Evolutionary conservation across 352 stramenopile genomes (phyloP), one percentile per base, ranked within the genome.

Genomic region (Peronospora destructor): DNA sequence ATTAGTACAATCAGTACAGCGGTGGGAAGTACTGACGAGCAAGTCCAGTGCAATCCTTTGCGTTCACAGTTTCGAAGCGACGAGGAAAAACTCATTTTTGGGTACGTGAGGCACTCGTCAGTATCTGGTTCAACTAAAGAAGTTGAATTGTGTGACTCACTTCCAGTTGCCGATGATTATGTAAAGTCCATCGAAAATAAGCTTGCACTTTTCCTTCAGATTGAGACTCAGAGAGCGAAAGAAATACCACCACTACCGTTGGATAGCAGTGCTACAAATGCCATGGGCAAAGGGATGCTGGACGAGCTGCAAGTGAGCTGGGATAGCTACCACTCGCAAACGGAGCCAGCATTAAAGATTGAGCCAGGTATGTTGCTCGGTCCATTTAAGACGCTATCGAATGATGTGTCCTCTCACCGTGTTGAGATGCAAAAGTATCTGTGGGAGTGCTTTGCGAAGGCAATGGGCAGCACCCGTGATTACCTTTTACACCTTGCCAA

Each of bases 291-390:
- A 14, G 49, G 23, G 0, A 81, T 86, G 70, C 37, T 73, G n/a
- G 29, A 51, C 0, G 70, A 79, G n/a, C 35, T 86, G 0, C 43
- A 61, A 45, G 19, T 62, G 1, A 86, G 66, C 37, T 86, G 72
- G 75, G 16, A 54, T 1, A 49, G 45, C 3, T 66, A 73, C 17
- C 62, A 85, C 37, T 41, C 37, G 0, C 49, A 78, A 14, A 10
- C 39, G 5, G 14, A 68, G 6, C 4, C 21, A 1, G 17, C 40
- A 25, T 19, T 76, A 11, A 49, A 45, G 0, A 8, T 9, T 1
- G 17, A 36, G 0, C 42, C 50, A 4, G n/a, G 23, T 4, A 2
- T 6, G 9, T 30, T 74, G 6, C 8, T 56, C 4, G 2, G 10
- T 6, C 28, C 36, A 42, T 72, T 68, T 25, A 23, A 37, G 38